These are phyloP conservation scores for Aspergillus ochraceus DNA, from an alignment of 2,329 filamentous ascomycete genomes.

Conservation along the genomic window DNA sequence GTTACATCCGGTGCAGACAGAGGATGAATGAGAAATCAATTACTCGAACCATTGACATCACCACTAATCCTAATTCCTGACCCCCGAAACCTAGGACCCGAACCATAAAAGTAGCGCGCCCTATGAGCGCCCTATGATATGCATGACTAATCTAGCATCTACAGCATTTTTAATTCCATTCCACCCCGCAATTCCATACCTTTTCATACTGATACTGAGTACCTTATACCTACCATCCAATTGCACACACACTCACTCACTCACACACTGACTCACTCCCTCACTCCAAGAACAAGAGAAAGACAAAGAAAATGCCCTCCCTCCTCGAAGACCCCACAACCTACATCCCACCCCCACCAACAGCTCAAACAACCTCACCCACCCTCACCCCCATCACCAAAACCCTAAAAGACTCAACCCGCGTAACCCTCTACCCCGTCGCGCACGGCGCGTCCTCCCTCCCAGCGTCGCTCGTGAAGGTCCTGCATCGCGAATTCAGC, in stretches of 20 bases:
- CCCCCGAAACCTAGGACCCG: too few species aligned
- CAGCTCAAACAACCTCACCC: slow-evolving; percentile 19
- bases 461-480: slow-evolving; percentile 25
- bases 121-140: too few species aligned
- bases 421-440: slow-evolving; percentile 33
- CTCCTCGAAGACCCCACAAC: slow-evolving; percentile 38
- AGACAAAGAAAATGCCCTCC: slow-evolving; percentile 32
- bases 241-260: background rate
- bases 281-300: background rate
- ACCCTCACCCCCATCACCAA: slow-evolving; percentile 19
- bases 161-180: too few species aligned
- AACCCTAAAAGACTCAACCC: slow-evolving; percentile 24
- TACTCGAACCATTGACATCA: too few species aligned
- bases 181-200: too few species aligned
- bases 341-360: slow-evolving; percentile 26
- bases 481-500: slow-evolving; percentile 35
- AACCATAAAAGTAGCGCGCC: too few species aligned
- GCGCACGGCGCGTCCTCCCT: slow-evolving; percentile 21
- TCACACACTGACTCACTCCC: background rate
- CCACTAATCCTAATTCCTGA: too few species aligned
- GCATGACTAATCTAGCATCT: too few species aligned
- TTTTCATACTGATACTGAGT: too few species aligned
- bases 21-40: too few species aligned
- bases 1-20: too few species aligned
- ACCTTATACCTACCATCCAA: too few species aligned